These are phyloP conservation scores for Chlorella sorokiniana DNA, from an alignment of 139 green algal species.

Conservation along the genomic window DNA sequence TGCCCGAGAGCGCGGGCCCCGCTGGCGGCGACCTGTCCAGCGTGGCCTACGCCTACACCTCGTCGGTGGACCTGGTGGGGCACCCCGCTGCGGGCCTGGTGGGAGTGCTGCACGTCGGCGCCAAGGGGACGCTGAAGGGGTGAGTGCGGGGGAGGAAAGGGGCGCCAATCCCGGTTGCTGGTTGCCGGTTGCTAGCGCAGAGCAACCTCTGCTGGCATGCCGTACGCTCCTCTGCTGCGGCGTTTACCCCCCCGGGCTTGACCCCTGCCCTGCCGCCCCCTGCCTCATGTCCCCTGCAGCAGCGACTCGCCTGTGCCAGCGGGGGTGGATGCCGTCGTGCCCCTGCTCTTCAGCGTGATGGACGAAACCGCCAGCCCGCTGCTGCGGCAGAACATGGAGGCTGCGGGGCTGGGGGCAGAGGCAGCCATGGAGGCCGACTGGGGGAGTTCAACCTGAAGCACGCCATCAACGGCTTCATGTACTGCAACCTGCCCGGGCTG, in stretches of 20 bases:
- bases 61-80: constrained; percentile 47
- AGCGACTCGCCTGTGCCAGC: not conserved
- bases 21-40: constrained; percentile 29
- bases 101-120: constrained; percentile 45
- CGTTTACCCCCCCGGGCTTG: too few relatives aligned
- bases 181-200: not conserved
- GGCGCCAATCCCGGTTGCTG: not conserved
- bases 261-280: too few relatives aligned
- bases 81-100: constrained; percentile 59
- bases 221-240: not conserved
- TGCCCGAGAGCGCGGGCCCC: constrained; percentile 42
- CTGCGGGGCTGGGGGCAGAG: constrained; percentile 9
- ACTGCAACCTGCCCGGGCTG: constrained; percentile 58
- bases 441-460: constrained; percentile 57
- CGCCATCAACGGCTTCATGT: constrained; percentile 55
- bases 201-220: too few relatives aligned
- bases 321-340: constrained; percentile 32
- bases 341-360: constrained; percentile 51
- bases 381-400: constrained; percentile 26
- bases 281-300: not conserved
- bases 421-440: constrained; percentile 9
- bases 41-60: constrained; percentile 57
- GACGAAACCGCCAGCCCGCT: constrained; percentile 45
- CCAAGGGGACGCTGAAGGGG: constrained; percentile 9
- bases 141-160: constrained; percentile 11